Percentiles rank a stretch among this genome's conserved stretches.
phyloP scores from a whole-genome alignment of 2,329 filamentous ascomycete species.

The Diaporthe longicolla region DNA sequence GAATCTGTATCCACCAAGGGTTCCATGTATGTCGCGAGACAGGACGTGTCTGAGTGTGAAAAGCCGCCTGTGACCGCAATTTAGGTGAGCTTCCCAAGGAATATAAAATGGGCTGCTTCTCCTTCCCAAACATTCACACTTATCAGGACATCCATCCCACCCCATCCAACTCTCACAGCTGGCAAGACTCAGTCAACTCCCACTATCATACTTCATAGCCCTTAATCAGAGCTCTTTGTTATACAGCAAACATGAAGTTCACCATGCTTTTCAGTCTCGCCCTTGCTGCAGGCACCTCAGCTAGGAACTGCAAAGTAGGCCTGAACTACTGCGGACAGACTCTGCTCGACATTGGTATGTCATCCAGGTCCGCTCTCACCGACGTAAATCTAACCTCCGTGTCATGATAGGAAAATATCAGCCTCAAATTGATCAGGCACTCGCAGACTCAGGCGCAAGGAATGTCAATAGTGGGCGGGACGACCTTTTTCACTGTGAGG shows the following conservation, averaged over 20 bases:
- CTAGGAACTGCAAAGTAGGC: conserved; percentile 7
- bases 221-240: no score
- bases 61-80: no score
- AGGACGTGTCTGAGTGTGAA: no score
- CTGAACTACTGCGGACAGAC: conserved; percentile 9
- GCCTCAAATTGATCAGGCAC: conserved; percentile 6
- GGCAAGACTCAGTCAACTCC: neutral
- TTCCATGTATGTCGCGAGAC: no score
- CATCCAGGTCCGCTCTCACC: neutral
- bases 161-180: neutral
- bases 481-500: neutral
- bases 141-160: neutral
- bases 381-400: neutral
- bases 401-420: neutral
- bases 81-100: neutral
- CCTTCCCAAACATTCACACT: neutral
- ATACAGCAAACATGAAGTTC: neutral
- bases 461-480: conserved; percentile 1
- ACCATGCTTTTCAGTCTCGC: neutral
- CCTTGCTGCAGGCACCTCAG: neutral
- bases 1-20: no score
- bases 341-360: conserved; percentile 9
- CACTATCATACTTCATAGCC: neutral
- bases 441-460: neutral
- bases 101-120: neutral